Conservation (phyloP, 306 rosid species). For the Ormosia semicastrata region DNA sequence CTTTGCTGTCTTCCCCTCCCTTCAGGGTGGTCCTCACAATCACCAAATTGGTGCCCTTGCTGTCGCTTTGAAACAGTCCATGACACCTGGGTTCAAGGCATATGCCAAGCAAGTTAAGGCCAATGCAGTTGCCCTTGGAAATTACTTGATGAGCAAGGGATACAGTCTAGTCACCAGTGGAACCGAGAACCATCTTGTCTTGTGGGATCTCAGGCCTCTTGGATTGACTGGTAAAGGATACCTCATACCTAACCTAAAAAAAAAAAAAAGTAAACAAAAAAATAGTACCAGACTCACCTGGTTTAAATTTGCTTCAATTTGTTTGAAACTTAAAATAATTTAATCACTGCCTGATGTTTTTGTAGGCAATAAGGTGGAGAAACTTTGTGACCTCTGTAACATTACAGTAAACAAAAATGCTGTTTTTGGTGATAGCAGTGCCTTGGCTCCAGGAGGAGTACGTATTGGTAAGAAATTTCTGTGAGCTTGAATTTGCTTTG, state of each 20-base stretch:
- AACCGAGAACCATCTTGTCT: constrained; percentile 95
- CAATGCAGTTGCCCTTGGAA: constrained; percentile 93
- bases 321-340: neutral
- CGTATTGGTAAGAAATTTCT: constrained; percentile 67
- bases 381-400: constrained; percentile 89
- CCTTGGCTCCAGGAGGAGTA: constrained; percentile 97
- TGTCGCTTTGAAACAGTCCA: constrained; percentile 88
- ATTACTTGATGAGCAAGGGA: constrained; percentile 72
- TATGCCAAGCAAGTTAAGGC: constrained; percentile 97
- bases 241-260: neutral
- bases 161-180: constrained; percentile 94
- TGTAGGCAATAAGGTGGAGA: constrained; percentile 96
- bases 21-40: constrained; percentile 99
- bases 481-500: neutral
- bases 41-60: constrained; percentile 99
- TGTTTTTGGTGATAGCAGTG: constrained; percentile 97
- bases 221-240: constrained; percentile 81
- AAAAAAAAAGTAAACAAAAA: neutral
- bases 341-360: constrained; percentile 25
- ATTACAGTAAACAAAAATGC: constrained; percentile 96
- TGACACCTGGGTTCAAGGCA: constrained; percentile 73
- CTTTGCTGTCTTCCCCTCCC: constrained; percentile 93
- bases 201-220: constrained; percentile 98
- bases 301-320: neutral
- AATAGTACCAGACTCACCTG: neutral